These are phyloP conservation scores for Pseudodiploospora longispora DNA, from an alignment of 2,329 filamentous ascomycete species.

Conservation along the genomic window DNA sequence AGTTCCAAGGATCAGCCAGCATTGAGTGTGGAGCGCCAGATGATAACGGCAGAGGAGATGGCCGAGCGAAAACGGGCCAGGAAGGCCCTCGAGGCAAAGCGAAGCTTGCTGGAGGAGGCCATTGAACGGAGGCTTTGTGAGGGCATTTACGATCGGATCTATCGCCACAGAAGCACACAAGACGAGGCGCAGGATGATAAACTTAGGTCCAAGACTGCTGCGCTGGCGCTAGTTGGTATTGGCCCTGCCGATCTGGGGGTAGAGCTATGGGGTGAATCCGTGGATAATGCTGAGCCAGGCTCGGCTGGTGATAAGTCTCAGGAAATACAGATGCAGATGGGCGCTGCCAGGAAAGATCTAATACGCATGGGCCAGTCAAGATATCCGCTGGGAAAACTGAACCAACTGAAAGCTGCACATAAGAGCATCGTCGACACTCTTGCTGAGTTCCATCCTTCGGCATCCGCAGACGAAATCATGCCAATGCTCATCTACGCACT, in stretches of 20 bases:
- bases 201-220: constrained; percentile 85
- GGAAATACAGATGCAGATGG: constrained; percentile 66
- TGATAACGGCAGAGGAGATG: constrained; percentile 85
- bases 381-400: constrained; percentile 85
- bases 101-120: constrained; percentile 73
- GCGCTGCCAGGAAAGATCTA: constrained; percentile 60
- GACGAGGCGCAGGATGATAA: constrained; percentile 95
- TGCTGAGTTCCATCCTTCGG: constrained; percentile 61
- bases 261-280: constrained; percentile 50
- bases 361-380: constrained; percentile 77
- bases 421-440: constrained; percentile 89
- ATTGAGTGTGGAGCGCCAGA: constrained; percentile 58
- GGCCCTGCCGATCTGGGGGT: constrained; percentile 77
- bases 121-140: constrained; percentile 83
- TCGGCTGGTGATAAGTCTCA: constrained; percentile 51
- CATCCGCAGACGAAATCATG: constrained; percentile 93
- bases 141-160: constrained; percentile 79
- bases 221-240: constrained; percentile 84
- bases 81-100: constrained; percentile 70
- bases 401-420: constrained; percentile 79
- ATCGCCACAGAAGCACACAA: constrained; percentile 82
- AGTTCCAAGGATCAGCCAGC: constrained; percentile 43
- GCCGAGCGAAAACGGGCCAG: constrained; percentile 70
- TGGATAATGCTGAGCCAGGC: constrained; percentile 41
- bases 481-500: constrained; percentile 94